These are phyloP conservation scores for Fusarium sp. DNA, from an alignment of 2,329 filamentous ascomycete genomes.

Conservation along the genomic window DNA sequence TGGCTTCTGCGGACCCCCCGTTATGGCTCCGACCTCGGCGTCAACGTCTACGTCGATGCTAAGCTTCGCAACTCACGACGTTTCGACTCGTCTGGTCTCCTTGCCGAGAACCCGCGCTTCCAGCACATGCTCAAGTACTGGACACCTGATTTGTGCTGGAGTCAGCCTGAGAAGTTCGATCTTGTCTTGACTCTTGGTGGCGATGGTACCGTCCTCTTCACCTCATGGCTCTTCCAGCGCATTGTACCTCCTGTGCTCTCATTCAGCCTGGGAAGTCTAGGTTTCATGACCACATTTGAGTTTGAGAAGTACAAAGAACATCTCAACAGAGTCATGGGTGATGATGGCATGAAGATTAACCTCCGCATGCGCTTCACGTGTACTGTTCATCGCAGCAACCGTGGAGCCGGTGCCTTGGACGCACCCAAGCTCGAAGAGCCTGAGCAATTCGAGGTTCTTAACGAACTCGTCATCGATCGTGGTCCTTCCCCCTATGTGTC, in stretches of 20 bases:
- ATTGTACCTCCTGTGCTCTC: slow-evolving; percentile 86
- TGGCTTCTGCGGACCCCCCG: slow-evolving; percentile 91
- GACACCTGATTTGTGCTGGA: slow-evolving; percentile 96
- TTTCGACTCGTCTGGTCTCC: slow-evolving; percentile 79
- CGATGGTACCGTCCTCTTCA: slow-evolving; percentile 88
- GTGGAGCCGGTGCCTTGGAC: slow-evolving; percentile 43
- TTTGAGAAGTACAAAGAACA: slow-evolving; percentile 90
- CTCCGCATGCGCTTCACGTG: slow-evolving; percentile 99
- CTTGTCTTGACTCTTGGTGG: slow-evolving; percentile 89
- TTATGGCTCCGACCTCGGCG: slow-evolving; percentile 88
- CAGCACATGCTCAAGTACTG: slow-evolving; percentile 90
- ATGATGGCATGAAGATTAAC: slow-evolving; percentile 95
- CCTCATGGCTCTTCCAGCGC: slow-evolving; percentile 91
- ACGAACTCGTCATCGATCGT: slow-evolving; percentile 97
- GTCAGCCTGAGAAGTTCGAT: slow-evolving; percentile 92
- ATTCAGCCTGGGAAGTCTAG: slow-evolving; percentile 84
- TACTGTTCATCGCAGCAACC: slow-evolving; percentile 85
- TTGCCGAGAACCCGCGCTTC: slow-evolving; percentile 80
- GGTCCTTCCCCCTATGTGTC: slow-evolving; percentile 97
- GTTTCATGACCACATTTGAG: slow-evolving; percentile 89
- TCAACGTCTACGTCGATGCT: slow-evolving; percentile 98
- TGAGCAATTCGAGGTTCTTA: slow-evolving; percentile 97
- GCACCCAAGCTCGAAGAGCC: slow-evolving; percentile 81
- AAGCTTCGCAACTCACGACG: slow-evolving; percentile 90
- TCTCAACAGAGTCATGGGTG: slow-evolving; percentile 89